These are phyloP conservation scores for Saksenaea vasiformis DNA, from an alignment of 371 early-diverging fungal species.

Conservation along the genomic window DNA sequence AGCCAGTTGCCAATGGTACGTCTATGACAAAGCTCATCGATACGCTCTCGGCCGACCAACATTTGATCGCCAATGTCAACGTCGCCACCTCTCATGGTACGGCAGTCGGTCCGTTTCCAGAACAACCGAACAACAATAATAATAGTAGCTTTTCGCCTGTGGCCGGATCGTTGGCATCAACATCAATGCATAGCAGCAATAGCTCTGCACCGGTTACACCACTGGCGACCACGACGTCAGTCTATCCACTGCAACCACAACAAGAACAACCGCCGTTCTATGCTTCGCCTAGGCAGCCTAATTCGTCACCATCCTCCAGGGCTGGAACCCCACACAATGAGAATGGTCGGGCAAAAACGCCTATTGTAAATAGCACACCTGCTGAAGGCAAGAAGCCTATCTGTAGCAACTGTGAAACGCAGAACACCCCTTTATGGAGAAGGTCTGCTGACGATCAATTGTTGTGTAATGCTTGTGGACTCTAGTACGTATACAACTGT, in stretches of 20 bases:
- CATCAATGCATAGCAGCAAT: neutral
- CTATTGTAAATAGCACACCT: constrained; percentile 20
- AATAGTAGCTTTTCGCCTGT: neutral
- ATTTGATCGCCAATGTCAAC: neutral
- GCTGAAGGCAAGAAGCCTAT: constrained; percentile 27
- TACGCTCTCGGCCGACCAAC: neutral
- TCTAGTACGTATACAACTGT: constrained; percentile 64
- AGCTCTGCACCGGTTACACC: neutral
- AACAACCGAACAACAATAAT: neutral
- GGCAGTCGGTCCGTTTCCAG: neutral
- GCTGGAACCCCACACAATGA: neutral
- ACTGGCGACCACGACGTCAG: neutral
- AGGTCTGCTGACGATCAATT: constrained; percentile 80
- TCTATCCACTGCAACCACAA: neutral
- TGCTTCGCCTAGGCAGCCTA: neutral
- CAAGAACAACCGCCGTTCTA: neutral
- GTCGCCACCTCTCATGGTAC: neutral
- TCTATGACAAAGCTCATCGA: no score
- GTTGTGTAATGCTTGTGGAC: constrained; percentile 96
- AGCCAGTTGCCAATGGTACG: neutral
- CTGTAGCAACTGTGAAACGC: constrained; percentile 90
- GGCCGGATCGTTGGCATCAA: neutral
- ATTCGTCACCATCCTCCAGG: neutral
- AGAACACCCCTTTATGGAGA: constrained; percentile 95
- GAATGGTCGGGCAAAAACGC: neutral